Base-by-base conservation (phyloP, 192 early-diverging fungal genomes). In the Linnemannia zychae region DNA sequence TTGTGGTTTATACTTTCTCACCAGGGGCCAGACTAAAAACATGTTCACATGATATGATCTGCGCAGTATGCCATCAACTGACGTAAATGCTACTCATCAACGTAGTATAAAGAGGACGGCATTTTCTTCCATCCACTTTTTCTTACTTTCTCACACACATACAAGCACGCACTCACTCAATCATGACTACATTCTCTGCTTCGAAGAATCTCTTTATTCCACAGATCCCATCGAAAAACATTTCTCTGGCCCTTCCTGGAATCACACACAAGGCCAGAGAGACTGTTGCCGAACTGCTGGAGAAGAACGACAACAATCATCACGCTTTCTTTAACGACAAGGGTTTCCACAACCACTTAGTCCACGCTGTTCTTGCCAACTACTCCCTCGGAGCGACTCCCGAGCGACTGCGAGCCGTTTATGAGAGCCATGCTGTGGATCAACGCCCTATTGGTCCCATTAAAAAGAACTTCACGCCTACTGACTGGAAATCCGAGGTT, bases 281-380 rank as follows among this genome's bases (percentile, higher is more conserved):
- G 12, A 79, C 87, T 20, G 87, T 89, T n/a, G 79, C 78, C 15
- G 84, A 87, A 5, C 75, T 93, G 67, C 87, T 92, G 34, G 79
- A 88, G 4, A 76, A 87, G 24, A 90, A 91, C 67, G 80, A 89
- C 52, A 71, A 88, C 34, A 87, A 92, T 48, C 74, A 91, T 60
- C 91, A 92, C 57, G 73, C 78, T 17, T 93, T 92, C 76, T 92
- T 92, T 73, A 91, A 91, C 71, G 75, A 91, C 4, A 78, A 24
- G 13, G 80, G 84, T 17, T 92, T 90, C 78, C 93, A 93, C 82
- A 93, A 92, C 75, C 93, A 93, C 50, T 73, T 91, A 11, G 76
- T 76, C 69, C 93, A 93, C 79, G 90, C 87, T 37, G 63, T 93
- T 15, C 85, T 93, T n/a, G 89, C 93, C 13, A 87, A 85, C 12